Conservation (phyloP, 768 basidiomycete species). For the Phaeotremella fagi region DNA sequence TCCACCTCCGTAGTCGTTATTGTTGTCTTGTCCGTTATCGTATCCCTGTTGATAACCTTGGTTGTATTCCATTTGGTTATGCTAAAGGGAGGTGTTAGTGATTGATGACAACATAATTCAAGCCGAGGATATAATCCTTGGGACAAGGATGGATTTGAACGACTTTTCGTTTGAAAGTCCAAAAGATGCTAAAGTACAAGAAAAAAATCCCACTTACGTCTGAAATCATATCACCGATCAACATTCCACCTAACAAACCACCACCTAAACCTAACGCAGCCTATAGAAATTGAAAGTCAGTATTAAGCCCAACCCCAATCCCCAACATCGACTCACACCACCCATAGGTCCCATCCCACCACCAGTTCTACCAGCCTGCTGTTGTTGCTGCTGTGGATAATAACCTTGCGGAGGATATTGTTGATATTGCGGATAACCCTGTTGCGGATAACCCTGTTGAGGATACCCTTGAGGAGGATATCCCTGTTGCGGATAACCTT, state of each 20-base stretch:
- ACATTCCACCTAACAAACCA: slow-evolving; percentile 40
- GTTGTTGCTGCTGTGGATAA: not conserved
- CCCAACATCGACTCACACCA: not conserved
- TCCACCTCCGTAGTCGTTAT: slow-evolving; percentile 8
- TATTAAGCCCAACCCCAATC: not conserved
- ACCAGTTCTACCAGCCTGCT: not conserved
- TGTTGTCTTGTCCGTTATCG: slow-evolving; percentile 7
- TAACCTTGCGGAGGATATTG: slow-evolving; percentile 12
- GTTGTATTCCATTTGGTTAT: not conserved
- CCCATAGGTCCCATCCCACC: not conserved
- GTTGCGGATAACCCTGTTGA: slow-evolving; percentile 28
- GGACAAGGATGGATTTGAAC: too few species aligned
- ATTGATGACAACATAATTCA: too few species aligned
- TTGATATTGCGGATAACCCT: slow-evolving; percentile 10
- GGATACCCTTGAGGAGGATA: slow-evolving; percentile 22
- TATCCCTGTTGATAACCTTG: not conserved
- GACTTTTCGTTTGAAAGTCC: too few species aligned
- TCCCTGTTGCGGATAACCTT: slow-evolving; percentile 17
- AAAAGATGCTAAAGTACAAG: too few species aligned
- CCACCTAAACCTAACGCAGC: slow-evolving; percentile 38
- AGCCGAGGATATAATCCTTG: too few species aligned
- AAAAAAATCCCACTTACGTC: slow-evolving; percentile 27
- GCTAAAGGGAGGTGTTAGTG: not conserved
- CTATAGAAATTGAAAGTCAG: slow-evolving; percentile 2
- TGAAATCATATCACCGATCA: slow-evolving; percentile 35